Conservation (phyloP, 805 yeast genomes). For the Saccharomycopsis vini region DNA sequence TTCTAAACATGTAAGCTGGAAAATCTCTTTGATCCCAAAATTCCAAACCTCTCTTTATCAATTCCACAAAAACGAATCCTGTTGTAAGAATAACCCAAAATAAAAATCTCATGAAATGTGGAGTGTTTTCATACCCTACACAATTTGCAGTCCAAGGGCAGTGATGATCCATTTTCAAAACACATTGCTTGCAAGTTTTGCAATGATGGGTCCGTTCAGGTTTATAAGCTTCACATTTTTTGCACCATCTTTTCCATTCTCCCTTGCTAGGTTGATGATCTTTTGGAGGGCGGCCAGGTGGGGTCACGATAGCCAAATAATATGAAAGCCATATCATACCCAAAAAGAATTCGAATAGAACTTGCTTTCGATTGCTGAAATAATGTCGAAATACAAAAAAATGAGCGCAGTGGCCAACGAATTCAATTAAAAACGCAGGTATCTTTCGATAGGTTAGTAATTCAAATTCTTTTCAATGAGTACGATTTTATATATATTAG, state of each 20-base stretch:
- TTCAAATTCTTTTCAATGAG: no score
- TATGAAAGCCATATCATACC: slow-evolving; percentile 69
- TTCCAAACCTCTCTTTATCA: slow-evolving; percentile 31
- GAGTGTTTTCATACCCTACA: slow-evolving; percentile 69
- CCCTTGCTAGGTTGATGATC: slow-evolving; percentile 24
- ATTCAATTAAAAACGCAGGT: slow-evolving; percentile 52
- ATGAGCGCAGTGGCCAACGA: slow-evolving; percentile 57
- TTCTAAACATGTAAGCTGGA: slow-evolving; percentile 49
- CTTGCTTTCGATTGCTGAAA: slow-evolving; percentile 32
- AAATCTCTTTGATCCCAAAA: slow-evolving; percentile 41
- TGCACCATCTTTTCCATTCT: slow-evolving; percentile 32
- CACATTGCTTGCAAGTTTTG: slow-evolving; percentile 61
- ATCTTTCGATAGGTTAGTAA: no score
- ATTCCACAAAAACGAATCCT: slow-evolving; percentile 35
- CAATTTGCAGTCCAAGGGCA: slow-evolving; percentile 90
- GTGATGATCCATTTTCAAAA: slow-evolving; percentile 87
- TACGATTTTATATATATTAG: neutral
- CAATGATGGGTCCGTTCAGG: slow-evolving; percentile 88
- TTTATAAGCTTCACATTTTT: slow-evolving; percentile 61
- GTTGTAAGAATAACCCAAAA: slow-evolving; percentile 53
- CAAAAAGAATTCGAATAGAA: slow-evolving; percentile 38
- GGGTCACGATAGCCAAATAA: slow-evolving; percentile 49
- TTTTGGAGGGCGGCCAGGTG: slow-evolving; percentile 63
- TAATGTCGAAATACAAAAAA: slow-evolving; percentile 42
- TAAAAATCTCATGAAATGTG: slow-evolving; percentile 73